Evolutionary conservation across 2,329 filamentous ascomycete species (phyloP), one percentile per base, ranked within the genome.

Genomic region (Hymenoscyphus fructigenus): DNA sequence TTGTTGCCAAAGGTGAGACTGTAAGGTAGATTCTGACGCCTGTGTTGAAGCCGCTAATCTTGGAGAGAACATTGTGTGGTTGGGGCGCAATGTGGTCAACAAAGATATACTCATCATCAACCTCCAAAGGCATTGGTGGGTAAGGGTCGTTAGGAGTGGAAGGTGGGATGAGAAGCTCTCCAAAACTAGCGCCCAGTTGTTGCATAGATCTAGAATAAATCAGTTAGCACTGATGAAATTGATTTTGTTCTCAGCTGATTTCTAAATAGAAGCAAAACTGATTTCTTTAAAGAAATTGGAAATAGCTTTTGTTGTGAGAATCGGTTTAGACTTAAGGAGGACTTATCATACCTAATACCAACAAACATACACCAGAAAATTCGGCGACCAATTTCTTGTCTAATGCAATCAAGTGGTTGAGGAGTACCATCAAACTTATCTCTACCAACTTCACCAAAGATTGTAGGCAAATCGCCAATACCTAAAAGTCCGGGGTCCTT

Each of bases 321-420:
- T 36, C 10, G 34, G 34, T 36, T 36, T 12, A 5, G 55, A 41
- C 41, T 4, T 34, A 15, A 12, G 20, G 56, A 14, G n/a, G 9
- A 47, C 62, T 26, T 73, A 12, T 12, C 80, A 68, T 78, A 88
- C 84, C 88, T 84, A 66, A 91, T 85, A 38, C 89, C 89, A 5
- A 93, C 85, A 67, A 95, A 87, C 70, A 93, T 83, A 26, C 91
- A 89, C 88, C 93, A 97, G 76, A 96, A 97, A 50, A 96, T 88
- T 67, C 90, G 85, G 75, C 91, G 90, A 57, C 89, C 87, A 57
- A 91, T 84, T 76, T 93, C 89, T 72, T 89, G 86, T 72, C 88
- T 88, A 60, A 93, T 84, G 59, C 89, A 88, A 70, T 91, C 88
- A 66, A 90, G 62, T 41, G 64, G 61, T 32, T 69, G 61, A 12